Base-by-base conservation (phyloP, 768 basidiomycete species). In the Amyloporia xantha region DNA sequence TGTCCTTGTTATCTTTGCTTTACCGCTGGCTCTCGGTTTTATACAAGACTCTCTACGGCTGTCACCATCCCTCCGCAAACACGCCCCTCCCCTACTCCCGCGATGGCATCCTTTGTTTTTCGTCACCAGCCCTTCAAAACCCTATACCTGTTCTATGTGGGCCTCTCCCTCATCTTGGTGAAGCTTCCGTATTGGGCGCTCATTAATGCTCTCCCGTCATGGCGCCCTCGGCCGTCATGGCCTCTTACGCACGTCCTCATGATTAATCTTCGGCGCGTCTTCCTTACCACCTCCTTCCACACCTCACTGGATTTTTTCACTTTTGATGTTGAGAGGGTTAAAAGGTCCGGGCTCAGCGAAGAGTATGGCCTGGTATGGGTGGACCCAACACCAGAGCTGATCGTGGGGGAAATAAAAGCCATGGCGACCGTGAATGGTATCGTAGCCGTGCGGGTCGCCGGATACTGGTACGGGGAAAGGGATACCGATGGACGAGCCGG, bases 401-500 rank as follows among this genome's bases (percentile, higher is more conserved):
- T 72, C 24, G 52, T 47, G 1, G 67, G 66, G 6, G 62, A 70
- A 20, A 50, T 68, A n/a, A 54, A 54, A 10, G 55, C 50, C 3
- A 57, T 63, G 42, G 70, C 70, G 13, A 42, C 50, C 19, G 50
- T 47, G n/a, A 63, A 63, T 5, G 50, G 56, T 9, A 61, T 73
- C n/a, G 36, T 57, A 12, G 53, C 63, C 17, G 44, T 52, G 28
- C 57, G 59, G 13, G 60, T 70, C 9, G 64, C 64, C 1, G 71
- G 70, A 11, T 72, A 67, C 51, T 71, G 68, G 71, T 55, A 60
- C 19, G 62, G 68, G 38, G 57, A 58, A 6, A 23, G 49, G 4
- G 56, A 51, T 0, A 7, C 41, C 4, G 39, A 54, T 9, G 24
- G 40, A 6, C 49, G 59, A 15, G 50, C 58, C 2, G 62, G 56